Evolutionary conservation across 2,329 filamentous ascomycete species (phyloP), one percentile per base, ranked within the genome.

Genomic region (Volutella citrinella): DNA sequence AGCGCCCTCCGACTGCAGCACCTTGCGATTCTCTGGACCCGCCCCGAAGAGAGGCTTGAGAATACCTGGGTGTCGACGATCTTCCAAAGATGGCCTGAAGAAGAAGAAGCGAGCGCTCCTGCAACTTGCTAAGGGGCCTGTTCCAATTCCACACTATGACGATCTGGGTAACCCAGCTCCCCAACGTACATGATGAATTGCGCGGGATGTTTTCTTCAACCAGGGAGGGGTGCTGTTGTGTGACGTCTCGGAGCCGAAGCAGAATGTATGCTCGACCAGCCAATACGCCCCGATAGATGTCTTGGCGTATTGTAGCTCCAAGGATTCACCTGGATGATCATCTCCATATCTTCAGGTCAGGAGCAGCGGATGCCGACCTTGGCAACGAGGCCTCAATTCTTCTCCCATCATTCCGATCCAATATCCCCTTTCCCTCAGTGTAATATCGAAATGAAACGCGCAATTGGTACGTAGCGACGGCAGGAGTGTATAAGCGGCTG

Each of bases 41-140:
- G 59, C 57, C 10, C 59, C 60, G 40, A 63, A 63, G 4, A 62
- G 43, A 57, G 40, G 10, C 36, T 30, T 6, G 52, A 54, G 13
- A 62, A 57, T 13, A 59, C 40, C 2, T 48, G 31, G 5, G 36
- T 38, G 9, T 56, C 47, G 12, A 60, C 38, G 20, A 56, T 35
- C 40, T 40, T 52, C 42, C 56, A 48, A 17, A 63, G n/a, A 57
- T 46, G 5, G 51, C 59, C 14, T 45, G 30, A 22, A 62, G 33
- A 2, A 63, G n/a, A 45, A 8, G 37, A 43, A 19, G 30, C 34
- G 11, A 56, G 50, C 30, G 57, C 50, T 1, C 30, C 23, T 11
- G 29, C 27, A 14, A 50, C 36, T 12, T 26, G 34, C n/a, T n/a
- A 17, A 62, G 45, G 6, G 63, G 35, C 16, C 37, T 43, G 11